A percentile compares a stretch with the other conserved stretches of the same genome.
phyloP scores from a whole-genome alignment of 495 filamentous ascomycete species.

The Lophiotrema nucula region DNA sequence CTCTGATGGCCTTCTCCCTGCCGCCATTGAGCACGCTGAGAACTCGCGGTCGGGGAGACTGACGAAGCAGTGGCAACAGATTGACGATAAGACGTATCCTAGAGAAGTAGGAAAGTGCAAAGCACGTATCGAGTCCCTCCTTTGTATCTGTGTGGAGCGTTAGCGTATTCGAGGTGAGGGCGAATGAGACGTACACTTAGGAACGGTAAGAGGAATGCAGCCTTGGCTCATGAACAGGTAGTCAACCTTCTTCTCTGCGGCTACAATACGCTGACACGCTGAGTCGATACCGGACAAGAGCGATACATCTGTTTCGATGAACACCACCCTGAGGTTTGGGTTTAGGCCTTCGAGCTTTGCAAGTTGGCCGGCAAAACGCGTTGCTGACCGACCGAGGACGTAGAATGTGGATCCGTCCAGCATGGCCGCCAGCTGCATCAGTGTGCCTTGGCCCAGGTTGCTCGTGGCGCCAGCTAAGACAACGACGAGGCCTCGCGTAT shows the following conservation, averaged over 20 bases:
- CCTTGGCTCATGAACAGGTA: background rate
- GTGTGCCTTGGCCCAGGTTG: background rate
- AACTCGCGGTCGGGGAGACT: background rate
- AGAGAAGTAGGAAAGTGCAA: constrained; percentile 4
- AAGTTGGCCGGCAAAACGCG: background rate
- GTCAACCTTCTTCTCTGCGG: background rate
- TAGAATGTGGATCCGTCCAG: background rate
- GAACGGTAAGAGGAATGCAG: background rate
- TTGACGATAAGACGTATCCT: background rate
- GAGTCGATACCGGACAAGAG: background rate
- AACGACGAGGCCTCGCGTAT: no score
- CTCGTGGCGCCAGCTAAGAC: no score
- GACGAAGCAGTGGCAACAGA: constrained; percentile 1
- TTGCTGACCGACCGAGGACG: background rate
- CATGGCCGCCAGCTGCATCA: background rate
- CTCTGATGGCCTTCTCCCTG: background rate
- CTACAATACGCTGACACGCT: background rate
- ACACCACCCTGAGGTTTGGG: background rate
- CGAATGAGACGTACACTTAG: background rate
- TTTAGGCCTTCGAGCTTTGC: background rate
- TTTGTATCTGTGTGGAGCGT: background rate
- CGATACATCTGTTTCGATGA: constrained; percentile 1
- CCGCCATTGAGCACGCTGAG: background rate
- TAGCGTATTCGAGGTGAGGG: no score
- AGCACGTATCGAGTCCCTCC: constrained; percentile 4